Evolutionary conservation across 345 rosid species (phyloP).

Genomic region (Gossypium stocksii): DNA sequence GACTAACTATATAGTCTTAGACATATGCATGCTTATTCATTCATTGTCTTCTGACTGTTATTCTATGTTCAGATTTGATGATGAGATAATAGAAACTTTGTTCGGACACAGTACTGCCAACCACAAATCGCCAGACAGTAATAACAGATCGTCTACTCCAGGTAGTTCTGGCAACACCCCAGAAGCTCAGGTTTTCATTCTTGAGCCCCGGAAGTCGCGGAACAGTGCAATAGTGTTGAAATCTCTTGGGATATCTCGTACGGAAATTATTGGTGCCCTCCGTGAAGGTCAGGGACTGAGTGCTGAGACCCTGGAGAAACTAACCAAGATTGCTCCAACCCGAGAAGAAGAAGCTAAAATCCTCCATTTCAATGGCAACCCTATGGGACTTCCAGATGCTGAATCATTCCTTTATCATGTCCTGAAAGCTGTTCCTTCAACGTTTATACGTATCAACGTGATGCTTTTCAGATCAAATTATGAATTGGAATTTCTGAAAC

Average conservation of each 20-base stretch:
- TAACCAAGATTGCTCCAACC: constrained; percentile 58
- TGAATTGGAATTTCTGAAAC: constrained; percentile 49
- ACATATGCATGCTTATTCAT: background rate
- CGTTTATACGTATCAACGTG: constrained; percentile 56
- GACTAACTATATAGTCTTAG: background rate
- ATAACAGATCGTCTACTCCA: constrained; percentile 15
- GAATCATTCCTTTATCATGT: constrained; percentile 59
- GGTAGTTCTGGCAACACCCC: constrained; percentile 22
- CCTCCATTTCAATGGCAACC: constrained; percentile 49
- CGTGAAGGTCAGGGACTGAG: constrained; percentile 48
- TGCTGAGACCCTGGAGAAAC: constrained; percentile 64
- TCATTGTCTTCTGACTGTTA: background rate
- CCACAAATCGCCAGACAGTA: constrained; percentile 14
- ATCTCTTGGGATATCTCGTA: constrained; percentile 39
- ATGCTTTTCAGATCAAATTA: constrained; percentile 69
- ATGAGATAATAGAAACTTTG: constrained; percentile 40
- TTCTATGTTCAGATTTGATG: constrained; percentile 43
- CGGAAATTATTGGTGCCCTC: constrained; percentile 43
- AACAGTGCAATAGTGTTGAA: constrained; percentile 53
- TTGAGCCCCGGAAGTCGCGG: constrained; percentile 52
- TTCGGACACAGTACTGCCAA: constrained; percentile 35
- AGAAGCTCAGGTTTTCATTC: constrained; percentile 37
- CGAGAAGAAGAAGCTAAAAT: constrained; percentile 58
- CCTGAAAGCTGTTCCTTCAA: constrained; percentile 64
- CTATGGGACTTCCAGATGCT: constrained; percentile 54